A percentile compares a stretch with the other conserved stretches of the same genome.
These are phyloP conservation scores for Aspergillus carlsbadensis DNA, from an alignment of 495 filamentous ascomycete genomes.

Conservation along the genomic window DNA sequence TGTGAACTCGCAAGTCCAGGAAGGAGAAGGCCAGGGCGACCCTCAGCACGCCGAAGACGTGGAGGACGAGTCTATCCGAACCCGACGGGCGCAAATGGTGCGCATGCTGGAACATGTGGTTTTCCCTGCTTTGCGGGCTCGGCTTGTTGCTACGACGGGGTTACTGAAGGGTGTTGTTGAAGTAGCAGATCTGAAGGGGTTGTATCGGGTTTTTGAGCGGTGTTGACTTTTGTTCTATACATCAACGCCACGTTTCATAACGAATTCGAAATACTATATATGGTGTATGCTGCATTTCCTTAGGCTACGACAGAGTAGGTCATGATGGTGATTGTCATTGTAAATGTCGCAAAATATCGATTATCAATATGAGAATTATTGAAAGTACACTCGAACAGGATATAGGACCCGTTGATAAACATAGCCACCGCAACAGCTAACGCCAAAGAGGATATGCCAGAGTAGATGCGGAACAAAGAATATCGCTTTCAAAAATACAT, in stretches of 20 bases:
- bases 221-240: no score
- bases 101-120: slow-evolving; percentile 77
- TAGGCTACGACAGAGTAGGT: no score
- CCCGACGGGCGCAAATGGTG: slow-evolving; percentile 62
- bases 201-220: slow-evolving; percentile 97
- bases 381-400: not conserved
- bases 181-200: slow-evolving; percentile 88
- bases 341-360: no score
- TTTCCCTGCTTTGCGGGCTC: slow-evolving; percentile 82
- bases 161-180: slow-evolving; percentile 81
- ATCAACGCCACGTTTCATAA: no score
- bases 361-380: not conserved
- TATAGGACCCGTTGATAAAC: not conserved
- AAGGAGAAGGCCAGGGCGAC: not conserved
- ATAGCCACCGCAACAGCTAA: not conserved
- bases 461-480: not conserved
- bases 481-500: not conserved
- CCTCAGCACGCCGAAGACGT: slow-evolving; percentile 12
- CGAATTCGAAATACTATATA: no score
- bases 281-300: no score
- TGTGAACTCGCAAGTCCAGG: not conserved
- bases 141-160: slow-evolving; percentile 78
- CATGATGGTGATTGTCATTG: no score
- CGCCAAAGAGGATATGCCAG: slow-evolving; percentile 10
- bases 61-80: slow-evolving; percentile 51